Conservation (phyloP, 306 rosid genomes). For the Vachellia pachyceras region DNA sequence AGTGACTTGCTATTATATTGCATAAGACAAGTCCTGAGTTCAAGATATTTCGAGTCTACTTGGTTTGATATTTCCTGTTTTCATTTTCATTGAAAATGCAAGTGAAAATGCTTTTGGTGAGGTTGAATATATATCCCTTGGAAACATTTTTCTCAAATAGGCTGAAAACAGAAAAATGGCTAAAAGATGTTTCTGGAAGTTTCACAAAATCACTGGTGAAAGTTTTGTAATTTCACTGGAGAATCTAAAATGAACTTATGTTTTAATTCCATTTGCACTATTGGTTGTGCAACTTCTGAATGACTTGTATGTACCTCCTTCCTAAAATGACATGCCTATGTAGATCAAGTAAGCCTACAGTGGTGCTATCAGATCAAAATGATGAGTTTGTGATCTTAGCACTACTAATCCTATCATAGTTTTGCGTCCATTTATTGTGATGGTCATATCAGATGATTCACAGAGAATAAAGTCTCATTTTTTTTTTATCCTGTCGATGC, state of each 20-base stretch:
- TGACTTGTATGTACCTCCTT: neutral
- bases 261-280: slow-evolving; percentile 1
- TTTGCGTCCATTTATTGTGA: slow-evolving; percentile 6
- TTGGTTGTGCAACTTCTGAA: slow-evolving; percentile 9
- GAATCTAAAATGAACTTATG: neutral
- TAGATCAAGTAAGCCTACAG: slow-evolving; percentile 8
- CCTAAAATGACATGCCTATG: slow-evolving; percentile 4
- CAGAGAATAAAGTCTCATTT: slow-evolving; percentile 1
- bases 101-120: neutral
- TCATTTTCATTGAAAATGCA: neutral
- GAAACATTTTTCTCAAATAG: neutral
- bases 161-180: neutral
- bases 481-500: slow-evolving; percentile 39
- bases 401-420: neutral
- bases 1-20: slow-evolving; percentile 15
- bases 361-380: neutral
- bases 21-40: neutral
- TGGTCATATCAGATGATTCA: slow-evolving; percentile 19
- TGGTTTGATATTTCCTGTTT: neutral
- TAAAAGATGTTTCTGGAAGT: neutral
- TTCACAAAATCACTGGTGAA: neutral
- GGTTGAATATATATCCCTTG: neutral
- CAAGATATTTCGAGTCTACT: neutral
- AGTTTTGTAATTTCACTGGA: neutral
- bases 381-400: neutral